phyloP scores from a whole-genome alignment of 2,329 filamentous ascomycete genomes.

The Alternaria gaisen region DNA sequence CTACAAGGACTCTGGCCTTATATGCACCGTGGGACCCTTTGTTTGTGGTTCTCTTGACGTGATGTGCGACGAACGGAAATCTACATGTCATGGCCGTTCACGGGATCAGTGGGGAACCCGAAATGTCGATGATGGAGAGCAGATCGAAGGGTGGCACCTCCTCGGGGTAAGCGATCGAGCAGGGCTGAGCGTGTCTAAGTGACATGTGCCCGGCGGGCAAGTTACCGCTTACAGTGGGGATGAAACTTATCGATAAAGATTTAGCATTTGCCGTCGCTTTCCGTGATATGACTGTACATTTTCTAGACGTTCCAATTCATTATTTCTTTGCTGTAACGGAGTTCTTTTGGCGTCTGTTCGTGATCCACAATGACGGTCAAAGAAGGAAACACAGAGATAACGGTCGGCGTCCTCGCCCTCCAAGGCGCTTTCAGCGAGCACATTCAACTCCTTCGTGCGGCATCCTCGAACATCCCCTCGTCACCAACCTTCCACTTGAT shows the following conservation, averaged over 20 bases:
- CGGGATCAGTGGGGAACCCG: conserved; percentile 16
- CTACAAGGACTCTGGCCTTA: conserved; percentile 4
- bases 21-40: conserved; percentile 4
- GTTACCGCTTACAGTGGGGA: conserved; percentile 13
- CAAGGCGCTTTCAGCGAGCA: conserved; percentile 96
- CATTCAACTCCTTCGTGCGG: conserved; percentile 75
- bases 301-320: neutral
- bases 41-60: neutral
- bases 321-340: conserved; percentile 14
- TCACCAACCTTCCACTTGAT: conserved; percentile 62
- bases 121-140: conserved; percentile 13
- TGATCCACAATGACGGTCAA: conserved; percentile 35
- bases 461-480: conserved; percentile 62
- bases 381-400: conserved; percentile 46
- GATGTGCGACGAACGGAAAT: conserved; percentile 4
- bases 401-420: conserved; percentile 74
- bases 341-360: neutral
- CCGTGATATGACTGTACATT: conserved; percentile 14
- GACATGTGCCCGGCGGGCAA: conserved; percentile 1
- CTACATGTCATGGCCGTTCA: conserved; percentile 8
- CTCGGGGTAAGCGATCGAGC: conserved; percentile 11
- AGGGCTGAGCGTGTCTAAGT: conserved; percentile 10
- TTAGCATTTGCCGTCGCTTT: conserved; percentile 11
- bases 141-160: neutral
- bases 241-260: conserved; percentile 27